phyloP scores from a whole-genome alignment of 805 yeast genomes.

The Hanseniaspora clermontiae region DNA sequence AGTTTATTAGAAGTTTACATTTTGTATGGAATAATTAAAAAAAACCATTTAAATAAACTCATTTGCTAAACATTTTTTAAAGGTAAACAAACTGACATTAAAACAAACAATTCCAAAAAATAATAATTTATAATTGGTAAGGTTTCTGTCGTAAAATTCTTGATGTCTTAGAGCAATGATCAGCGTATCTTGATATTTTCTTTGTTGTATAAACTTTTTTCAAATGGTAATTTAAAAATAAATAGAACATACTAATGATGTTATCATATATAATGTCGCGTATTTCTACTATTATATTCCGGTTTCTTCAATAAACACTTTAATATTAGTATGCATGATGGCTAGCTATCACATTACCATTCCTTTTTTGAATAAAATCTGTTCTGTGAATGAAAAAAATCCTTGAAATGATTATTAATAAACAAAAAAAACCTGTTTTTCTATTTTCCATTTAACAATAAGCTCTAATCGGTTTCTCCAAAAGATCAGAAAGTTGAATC shows the following conservation, averaged over 20 bases:
- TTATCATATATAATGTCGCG: not conserved
- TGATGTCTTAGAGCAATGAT: too few relatives aligned
- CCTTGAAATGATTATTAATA: too few relatives aligned
- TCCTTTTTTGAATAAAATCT: not conserved
- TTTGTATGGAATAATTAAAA: too few relatives aligned
- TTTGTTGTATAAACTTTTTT: not conserved
- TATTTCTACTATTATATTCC: not conserved
- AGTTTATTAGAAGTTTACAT: too few relatives aligned
- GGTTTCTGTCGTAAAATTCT: too few relatives aligned
- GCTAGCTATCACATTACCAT: not conserved
- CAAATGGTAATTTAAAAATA: not conserved
- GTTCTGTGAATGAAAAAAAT: not conserved
- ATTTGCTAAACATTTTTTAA: too few relatives aligned
- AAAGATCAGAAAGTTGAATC: not conserved
- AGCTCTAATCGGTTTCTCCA: not conserved
- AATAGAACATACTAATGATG: not conserved
- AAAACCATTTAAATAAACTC: too few relatives aligned
- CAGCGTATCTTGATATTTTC: too few relatives aligned
- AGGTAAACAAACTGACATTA: too few relatives aligned
- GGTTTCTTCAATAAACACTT: slow-evolving; percentile 13
- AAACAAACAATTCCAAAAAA: too few relatives aligned
- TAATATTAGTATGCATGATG: not conserved
- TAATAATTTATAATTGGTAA: too few relatives aligned
- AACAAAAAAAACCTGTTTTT: not conserved
- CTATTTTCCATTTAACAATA: not conserved